Conservation (phyloP, 352 stramenopile genomes). For the Globisporangium cylindrosporum region DNA sequence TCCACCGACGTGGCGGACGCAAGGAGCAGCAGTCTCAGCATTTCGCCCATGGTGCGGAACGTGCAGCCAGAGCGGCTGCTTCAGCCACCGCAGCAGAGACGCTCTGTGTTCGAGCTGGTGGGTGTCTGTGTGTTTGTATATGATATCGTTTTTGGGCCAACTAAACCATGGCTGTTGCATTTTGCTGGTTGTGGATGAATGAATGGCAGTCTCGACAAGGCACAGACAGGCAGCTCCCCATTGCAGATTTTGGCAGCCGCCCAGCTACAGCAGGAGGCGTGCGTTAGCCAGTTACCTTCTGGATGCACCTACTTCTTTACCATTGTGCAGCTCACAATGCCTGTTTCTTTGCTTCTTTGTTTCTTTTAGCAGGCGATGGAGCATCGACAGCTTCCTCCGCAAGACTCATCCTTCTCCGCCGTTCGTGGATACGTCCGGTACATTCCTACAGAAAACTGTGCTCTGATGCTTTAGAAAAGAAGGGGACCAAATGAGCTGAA, state of each 20-base stretch:
- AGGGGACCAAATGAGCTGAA: not conserved
- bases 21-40: constrained; percentile 11
- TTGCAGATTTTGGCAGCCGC: constrained; percentile 21
- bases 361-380: constrained; percentile 12
- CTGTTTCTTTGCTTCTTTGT: not conserved
- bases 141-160: too few species aligned
- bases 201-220: constrained; percentile 10
- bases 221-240: constrained; percentile 18
- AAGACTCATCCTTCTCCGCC: constrained; percentile 27
- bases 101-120: constrained; percentile 23
- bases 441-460: not conserved
- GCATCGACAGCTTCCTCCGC: constrained; percentile 14
- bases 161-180: not conserved
- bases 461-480: not conserved
- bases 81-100: constrained; percentile 7
- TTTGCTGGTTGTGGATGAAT: not conserved
- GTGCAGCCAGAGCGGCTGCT: constrained; percentile 7
- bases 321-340: not conserved
- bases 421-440: constrained; percentile 57
- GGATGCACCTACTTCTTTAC: not conserved
- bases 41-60: constrained; percentile 15
- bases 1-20: constrained; percentile 22
- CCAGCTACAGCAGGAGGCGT: constrained; percentile 33
- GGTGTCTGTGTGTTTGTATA: not conserved
- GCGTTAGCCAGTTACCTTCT: not conserved